Evolutionary conservation across 2,329 filamentous ascomycete genomes (phyloP).

Genomic region (Exophiala oligosperma): DNA sequence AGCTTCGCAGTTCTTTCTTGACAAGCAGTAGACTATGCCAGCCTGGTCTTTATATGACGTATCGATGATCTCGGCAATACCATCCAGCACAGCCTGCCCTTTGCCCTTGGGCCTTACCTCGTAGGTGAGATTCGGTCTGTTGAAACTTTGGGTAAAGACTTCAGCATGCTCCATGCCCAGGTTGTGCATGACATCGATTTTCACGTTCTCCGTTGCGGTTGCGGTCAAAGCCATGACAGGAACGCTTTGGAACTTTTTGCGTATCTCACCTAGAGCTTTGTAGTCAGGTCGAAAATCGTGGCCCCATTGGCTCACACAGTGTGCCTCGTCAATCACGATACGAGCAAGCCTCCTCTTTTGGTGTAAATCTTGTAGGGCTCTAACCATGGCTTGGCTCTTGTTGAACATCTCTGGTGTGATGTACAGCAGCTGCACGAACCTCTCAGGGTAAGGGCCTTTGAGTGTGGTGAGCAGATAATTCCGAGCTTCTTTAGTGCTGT

Average conservation of each 20-base stretch:
- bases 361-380: conserved; percentile 68
- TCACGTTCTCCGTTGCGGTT: conserved; percentile 91
- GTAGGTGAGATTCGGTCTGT: conserved; percentile 91
- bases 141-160: conserved; percentile 89
- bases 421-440: conserved; percentile 82
- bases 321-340: conserved; percentile 97
- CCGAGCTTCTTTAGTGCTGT: conserved; percentile 64
- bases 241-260: conserved; percentile 71
- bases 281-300: conserved; percentile 98
- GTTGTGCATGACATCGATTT: conserved; percentile 86
- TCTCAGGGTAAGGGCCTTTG: conserved; percentile 64
- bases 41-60: conserved; percentile 68
- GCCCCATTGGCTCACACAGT: conserved; percentile 98
- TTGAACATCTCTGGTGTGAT: conserved; percentile 96
- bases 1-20: conserved; percentile 77
- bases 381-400: conserved; percentile 71
- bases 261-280: conserved; percentile 76
- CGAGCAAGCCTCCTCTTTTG: conserved; percentile 72
- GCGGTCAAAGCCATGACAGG: conserved; percentile 95
- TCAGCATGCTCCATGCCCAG: conserved; percentile 78
- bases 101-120: conserved; percentile 74
- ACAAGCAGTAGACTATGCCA: conserved; percentile 92
- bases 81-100: conserved; percentile 53
- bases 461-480: conserved; percentile 66
- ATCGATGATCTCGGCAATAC: conserved; percentile 63